A percentile compares a stretch with the other conserved stretches of the same genome.
Evolutionary conservation across 768 basidiomycete species (phyloP).

Genomic region (Collybiopsis confluens): DNA sequence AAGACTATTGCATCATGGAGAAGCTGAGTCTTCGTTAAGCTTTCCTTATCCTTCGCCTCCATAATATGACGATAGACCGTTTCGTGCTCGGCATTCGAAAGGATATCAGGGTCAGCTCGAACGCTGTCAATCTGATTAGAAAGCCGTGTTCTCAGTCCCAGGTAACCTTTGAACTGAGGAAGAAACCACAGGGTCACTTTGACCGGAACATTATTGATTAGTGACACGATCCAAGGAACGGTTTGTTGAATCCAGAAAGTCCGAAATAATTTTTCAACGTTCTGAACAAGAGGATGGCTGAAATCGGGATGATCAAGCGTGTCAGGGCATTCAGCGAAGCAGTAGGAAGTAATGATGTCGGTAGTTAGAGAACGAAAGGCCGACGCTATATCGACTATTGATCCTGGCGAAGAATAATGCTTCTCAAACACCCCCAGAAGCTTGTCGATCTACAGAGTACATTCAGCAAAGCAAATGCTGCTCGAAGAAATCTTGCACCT

Average conservation of each 20-base stretch:
- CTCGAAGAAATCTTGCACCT: not conserved
- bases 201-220: slow-evolving; percentile 12
- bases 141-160: slow-evolving; percentile 9
- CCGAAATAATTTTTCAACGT: slow-evolving; percentile 21
- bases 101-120: slow-evolving; percentile 7
- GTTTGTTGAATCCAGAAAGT: slow-evolving; percentile 30
- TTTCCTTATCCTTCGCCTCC: slow-evolving; percentile 5
- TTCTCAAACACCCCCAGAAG: slow-evolving; percentile 20
- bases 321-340: slow-evolving; percentile 30
- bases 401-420: slow-evolving; percentile 8
- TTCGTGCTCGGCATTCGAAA: slow-evolving; percentile 12
- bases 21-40: slow-evolving; percentile 12
- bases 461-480: no score
- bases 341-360: slow-evolving; percentile 40
- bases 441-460: slow-evolving; percentile 32
- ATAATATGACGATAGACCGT: slow-evolving; percentile 21
- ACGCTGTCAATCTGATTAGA: slow-evolving; percentile 14
- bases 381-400: slow-evolving; percentile 30
- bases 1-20: slow-evolving; percentile 33
- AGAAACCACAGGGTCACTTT: slow-evolving; percentile 9
- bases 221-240: slow-evolving; percentile 22
- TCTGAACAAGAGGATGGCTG: slow-evolving; percentile 26
- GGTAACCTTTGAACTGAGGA: slow-evolving; percentile 10
- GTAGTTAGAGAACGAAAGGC: slow-evolving; percentile 38
- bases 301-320: slow-evolving; percentile 30